These are phyloP conservation scores for Stephania yunnanensis DNA, from an alignment of 164 flowering plant species.

Conservation along the genomic window DNA sequence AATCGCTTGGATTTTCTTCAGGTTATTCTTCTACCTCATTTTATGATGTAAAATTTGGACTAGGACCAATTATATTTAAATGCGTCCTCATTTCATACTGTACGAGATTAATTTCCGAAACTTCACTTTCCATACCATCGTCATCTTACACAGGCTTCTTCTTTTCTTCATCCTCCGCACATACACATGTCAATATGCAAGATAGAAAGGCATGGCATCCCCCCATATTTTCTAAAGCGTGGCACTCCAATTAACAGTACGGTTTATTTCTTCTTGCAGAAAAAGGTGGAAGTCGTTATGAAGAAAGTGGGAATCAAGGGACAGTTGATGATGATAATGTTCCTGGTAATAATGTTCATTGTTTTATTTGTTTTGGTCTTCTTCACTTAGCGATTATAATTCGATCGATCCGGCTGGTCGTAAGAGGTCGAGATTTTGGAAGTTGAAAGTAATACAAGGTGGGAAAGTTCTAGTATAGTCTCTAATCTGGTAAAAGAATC, in stretches of 20 bases:
- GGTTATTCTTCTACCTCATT: constrained; percentile 26
- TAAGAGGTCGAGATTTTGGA: not conserved
- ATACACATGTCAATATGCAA: not conserved
- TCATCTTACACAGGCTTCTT: not conserved
- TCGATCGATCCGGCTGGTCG: not conserved
- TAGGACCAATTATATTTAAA: not conserved
- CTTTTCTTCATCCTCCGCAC: not conserved
- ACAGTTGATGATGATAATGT: constrained; percentile 80
- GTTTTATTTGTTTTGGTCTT: constrained; percentile 78
- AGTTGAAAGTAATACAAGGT: not conserved
- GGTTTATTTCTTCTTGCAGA: constrained; percentile 32
- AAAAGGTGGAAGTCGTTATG: constrained; percentile 72
- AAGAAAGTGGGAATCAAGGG: constrained; percentile 80
- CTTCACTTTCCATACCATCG: not conserved
- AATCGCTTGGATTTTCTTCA: constrained; percentile 88
- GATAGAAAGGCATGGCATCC: not conserved
- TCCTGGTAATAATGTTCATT: constrained; percentile 60
- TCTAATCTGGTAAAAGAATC: not conserved
- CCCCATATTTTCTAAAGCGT: not conserved
- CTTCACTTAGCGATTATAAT: constrained; percentile 37
- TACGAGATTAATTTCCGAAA: not conserved
- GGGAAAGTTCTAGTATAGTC: not conserved
- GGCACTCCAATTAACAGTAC: not conserved
- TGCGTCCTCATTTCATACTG: not conserved
- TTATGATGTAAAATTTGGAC: not conserved